Evolutionary conservation across 208 protist genomes (phyloP).

Genomic region (Leishmania mexicana): DNA sequence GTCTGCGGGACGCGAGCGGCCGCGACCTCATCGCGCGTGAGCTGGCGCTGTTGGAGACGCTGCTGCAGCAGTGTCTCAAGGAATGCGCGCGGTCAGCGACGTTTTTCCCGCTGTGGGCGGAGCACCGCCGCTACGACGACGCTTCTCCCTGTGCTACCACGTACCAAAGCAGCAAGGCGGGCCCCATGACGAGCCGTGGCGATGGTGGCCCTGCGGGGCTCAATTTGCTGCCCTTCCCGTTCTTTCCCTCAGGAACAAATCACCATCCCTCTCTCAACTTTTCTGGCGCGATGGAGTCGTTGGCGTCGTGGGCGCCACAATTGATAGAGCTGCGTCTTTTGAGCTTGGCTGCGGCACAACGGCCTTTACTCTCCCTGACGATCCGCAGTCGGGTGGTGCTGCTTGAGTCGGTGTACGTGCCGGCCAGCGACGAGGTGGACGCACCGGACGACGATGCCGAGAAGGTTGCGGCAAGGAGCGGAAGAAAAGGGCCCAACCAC

Average conservation of each 20-base stretch:
- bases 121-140: background rate
- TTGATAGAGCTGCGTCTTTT: constrained; percentile 56
- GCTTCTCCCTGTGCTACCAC: background rate
- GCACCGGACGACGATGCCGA: background rate
- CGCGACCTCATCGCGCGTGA: constrained; percentile 3
- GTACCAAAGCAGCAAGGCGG: background rate
- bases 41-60: constrained; percentile 7
- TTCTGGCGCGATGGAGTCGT: constrained; percentile 15
- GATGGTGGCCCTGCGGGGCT: background rate
- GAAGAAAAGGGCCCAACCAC: background rate
- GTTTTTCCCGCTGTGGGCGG: constrained; percentile 65
- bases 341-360: constrained; percentile 44
- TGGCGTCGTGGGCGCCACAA: constrained; percentile 15
- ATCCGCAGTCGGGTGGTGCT: constrained; percentile 38
- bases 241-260: background rate
- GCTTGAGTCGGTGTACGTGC: constrained; percentile 20
- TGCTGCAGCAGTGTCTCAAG: constrained; percentile 29
- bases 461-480: background rate
- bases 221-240: background rate
- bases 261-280: constrained; percentile 14
- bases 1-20: background rate
- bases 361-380: constrained; percentile 32
- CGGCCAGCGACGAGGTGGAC: background rate
- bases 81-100: constrained; percentile 8
- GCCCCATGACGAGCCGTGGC: background rate